Evolutionary conservation across 257 asterid genomes (phyloP).

Genomic region (Rauvolfia tetraphylla): DNA sequence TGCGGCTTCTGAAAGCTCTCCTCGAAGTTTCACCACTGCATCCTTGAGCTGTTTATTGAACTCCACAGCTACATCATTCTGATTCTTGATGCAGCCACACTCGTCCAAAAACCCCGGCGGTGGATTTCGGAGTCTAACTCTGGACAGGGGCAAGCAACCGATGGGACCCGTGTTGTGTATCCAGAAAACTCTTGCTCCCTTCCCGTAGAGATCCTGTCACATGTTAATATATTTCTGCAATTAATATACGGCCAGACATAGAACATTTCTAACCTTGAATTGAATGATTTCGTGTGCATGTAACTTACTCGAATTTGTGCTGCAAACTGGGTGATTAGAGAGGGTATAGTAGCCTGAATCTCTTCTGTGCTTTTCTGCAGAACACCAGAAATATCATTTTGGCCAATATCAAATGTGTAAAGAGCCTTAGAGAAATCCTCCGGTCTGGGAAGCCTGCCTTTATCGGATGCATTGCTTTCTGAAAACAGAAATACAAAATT

Average conservation of each 20-base stretch:
- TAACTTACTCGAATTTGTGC: conserved; percentile 48
- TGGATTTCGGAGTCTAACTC: conserved; percentile 34
- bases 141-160: conserved; percentile 51
- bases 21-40: conserved; percentile 35
- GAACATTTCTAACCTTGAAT: not conserved
- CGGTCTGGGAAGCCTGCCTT: conserved; percentile 42
- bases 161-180: conserved; percentile 77
- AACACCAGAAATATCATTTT: conserved; percentile 51
- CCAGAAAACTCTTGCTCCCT: conserved; percentile 67
- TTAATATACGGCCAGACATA: not conserved
- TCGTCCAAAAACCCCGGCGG: conserved; percentile 46
- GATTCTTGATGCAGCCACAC: conserved; percentile 52
- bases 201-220: conserved; percentile 43
- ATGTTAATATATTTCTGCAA: not conserved
- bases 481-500: not conserved
- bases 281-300: not conserved
- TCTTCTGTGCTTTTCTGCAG: conserved; percentile 19
- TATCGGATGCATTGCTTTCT: conserved; percentile 21
- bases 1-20: conserved; percentile 38
- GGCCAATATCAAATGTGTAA: conserved; percentile 59
- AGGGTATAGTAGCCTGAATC: conserved; percentile 32
- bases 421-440: conserved; percentile 49
- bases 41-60: conserved; percentile 49
- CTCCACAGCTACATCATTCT: conserved; percentile 46
- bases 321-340: conserved; percentile 31